Percentiles rank a stretch among this genome's conserved stretches.
phyloP scores from a whole-genome alignment of 164 flowering plant genomes.

The Magnolia changhungtana region DNA sequence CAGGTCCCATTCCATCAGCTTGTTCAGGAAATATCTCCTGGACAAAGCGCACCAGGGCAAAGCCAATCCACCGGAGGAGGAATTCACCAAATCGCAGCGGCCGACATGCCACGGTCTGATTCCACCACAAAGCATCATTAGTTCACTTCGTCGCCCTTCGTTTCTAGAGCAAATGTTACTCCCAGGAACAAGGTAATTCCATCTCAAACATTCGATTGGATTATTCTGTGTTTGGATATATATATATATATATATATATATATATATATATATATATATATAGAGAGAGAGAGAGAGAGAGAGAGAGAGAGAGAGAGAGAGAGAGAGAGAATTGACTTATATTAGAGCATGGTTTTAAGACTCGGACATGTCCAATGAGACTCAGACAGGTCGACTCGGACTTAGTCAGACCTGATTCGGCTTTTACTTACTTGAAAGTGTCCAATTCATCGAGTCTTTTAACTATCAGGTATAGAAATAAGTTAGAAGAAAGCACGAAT shows the following conservation, averaged over 20 bases:
- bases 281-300: too few species aligned
- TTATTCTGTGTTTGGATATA: not conserved
- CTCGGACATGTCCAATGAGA: too few species aligned
- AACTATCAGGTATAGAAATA: too few species aligned
- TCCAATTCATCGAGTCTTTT: too few species aligned
- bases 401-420: too few species aligned
- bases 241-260: too few species aligned
- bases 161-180: slow-evolving; percentile 12
- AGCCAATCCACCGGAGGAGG: slow-evolving; percentile 5
- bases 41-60: slow-evolving; percentile 5
- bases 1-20: slow-evolving; percentile 11
- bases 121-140: not conserved
- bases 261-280: too few species aligned
- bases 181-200: slow-evolving; percentile 1
- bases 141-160: not conserved
- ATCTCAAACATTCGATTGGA: not conserved
- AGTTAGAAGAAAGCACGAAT: too few species aligned
- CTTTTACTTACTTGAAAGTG: too few species aligned
- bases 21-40: slow-evolving; percentile 15
- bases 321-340: not conserved
- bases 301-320: too few species aligned
- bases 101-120: not conserved
- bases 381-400: too few species aligned
- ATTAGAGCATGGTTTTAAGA: too few species aligned
- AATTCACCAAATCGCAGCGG: not conserved